Conservation (phyloP, 306 rosid genomes). For the Cercis canadensis region DNA sequence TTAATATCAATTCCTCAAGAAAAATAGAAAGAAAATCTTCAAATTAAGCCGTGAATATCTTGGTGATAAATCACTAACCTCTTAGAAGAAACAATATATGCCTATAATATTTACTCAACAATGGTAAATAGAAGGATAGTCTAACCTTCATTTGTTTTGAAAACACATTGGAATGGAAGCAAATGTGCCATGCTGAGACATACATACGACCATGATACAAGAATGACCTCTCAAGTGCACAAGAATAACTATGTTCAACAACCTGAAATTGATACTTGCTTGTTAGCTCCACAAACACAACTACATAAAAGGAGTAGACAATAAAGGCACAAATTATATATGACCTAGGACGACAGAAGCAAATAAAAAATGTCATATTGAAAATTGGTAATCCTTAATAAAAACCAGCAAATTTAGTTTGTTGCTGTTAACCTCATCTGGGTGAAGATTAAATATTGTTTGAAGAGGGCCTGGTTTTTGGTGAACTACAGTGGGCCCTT, state of each 20-base stretch:
- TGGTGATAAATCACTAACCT: slow-evolving; percentile 26
- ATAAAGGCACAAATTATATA: background rate
- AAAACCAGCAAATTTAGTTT: slow-evolving; percentile 35
- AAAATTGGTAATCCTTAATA: background rate
- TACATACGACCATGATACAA: slow-evolving; percentile 99
- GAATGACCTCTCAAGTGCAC: slow-evolving; percentile 99
- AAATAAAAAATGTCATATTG: slow-evolving; percentile 1
- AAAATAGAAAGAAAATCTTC: background rate
- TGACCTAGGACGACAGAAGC: background rate
- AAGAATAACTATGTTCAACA: slow-evolving; percentile 91
- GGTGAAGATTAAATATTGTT: slow-evolving; percentile 81
- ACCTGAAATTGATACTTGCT: slow-evolving; percentile 64
- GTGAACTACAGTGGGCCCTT: slow-evolving; percentile 85
- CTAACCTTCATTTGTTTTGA: slow-evolving; percentile 99
- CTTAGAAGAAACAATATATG: slow-evolving; percentile 7
- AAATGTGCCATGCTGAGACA: slow-evolving; percentile 91
- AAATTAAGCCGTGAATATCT: slow-evolving; percentile 12
- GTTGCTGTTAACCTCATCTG: slow-evolving; percentile 72
- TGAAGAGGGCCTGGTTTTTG: slow-evolving; percentile 99
- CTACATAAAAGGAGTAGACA: slow-evolving; percentile 21
- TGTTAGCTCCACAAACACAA: slow-evolving; percentile 44
- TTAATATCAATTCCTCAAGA: slow-evolving; percentile 6
- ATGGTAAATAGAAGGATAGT: slow-evolving; percentile 18
- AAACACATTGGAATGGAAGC: slow-evolving; percentile 97
- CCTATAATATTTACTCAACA: slow-evolving; percentile 28